Percentiles rank a stretch among this genome's conserved stretches.
These are phyloP conservation scores for Limnanthes douglasii DNA, from an alignment of 345 rosid species.

Conservation along the genomic window DNA sequence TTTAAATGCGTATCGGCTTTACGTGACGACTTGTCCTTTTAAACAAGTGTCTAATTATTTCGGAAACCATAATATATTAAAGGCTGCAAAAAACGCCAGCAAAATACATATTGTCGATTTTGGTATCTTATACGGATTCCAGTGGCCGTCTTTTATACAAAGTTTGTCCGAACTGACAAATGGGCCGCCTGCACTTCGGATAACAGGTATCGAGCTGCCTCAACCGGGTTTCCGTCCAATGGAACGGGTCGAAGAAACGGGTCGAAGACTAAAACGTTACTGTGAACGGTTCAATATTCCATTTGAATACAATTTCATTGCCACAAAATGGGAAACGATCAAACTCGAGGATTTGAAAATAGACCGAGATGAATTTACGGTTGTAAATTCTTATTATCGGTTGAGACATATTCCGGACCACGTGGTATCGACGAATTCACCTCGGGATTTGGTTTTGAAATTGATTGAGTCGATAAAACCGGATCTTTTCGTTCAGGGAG, in stretches of 20 bases:
- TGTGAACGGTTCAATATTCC: constrained; percentile 46
- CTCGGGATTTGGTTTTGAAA: constrained; percentile 48
- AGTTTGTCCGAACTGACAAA: constrained; percentile 20
- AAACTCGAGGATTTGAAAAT: constrained; percentile 44
- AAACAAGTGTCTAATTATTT: constrained; percentile 26
- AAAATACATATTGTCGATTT: constrained; percentile 65
- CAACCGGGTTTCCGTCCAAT: constrained; percentile 71
- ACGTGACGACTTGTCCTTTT: constrained; percentile 37
- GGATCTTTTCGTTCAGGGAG: constrained; percentile 46
- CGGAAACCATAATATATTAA: constrained; percentile 32
- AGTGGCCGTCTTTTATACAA: constrained; percentile 76
- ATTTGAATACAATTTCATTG: constrained; percentile 39
- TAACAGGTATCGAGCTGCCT: constrained; percentile 74
- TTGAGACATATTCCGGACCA: constrained; percentile 53
- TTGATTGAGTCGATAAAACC: constrained; percentile 44
- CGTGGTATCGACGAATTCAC: constrained; percentile 27
- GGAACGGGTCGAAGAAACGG: constrained; percentile 58
- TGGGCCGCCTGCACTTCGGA: constrained; percentile 49
- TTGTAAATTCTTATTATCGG: constrained; percentile 43
- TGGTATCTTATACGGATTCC: constrained; percentile 70
- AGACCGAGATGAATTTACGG: constrained; percentile 31
- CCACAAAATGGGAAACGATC: constrained; percentile 70
- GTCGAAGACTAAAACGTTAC: constrained; percentile 34
- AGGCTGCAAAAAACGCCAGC: constrained; percentile 27
- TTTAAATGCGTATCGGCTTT: constrained; percentile 37